These are phyloP conservation scores for Trichoderma polysporum DNA, from an alignment of 2,329 filamentous ascomycete genomes.

Conservation along the genomic window DNA sequence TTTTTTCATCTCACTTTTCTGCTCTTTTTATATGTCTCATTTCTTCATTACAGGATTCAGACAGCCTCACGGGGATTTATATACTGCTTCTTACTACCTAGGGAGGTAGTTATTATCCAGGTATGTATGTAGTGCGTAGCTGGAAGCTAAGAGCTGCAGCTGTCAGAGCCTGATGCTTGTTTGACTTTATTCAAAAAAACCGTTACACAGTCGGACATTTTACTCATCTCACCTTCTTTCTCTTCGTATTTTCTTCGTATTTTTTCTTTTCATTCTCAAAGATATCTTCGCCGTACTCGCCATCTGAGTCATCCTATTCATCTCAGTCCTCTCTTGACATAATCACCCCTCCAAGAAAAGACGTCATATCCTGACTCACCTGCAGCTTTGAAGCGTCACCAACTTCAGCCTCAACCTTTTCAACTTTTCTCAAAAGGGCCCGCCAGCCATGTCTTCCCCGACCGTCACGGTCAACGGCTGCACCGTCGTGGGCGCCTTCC, in stretches of 20 bases:
- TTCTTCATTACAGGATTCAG: no score
- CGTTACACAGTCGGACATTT: no score
- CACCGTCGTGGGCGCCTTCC: slow-evolving; percentile 27
- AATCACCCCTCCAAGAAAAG: no score
- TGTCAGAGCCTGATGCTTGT: no score
- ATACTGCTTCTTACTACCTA: no score
- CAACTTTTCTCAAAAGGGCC: not conserved
- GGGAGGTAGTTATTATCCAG: no score
- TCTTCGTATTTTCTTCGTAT: not conserved
- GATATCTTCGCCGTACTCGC: not conserved
- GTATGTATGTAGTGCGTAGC: no score
- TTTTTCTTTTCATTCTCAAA: not conserved
- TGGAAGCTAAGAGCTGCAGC: no score
- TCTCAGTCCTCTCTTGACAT: not conserved
- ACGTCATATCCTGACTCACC: not conserved
- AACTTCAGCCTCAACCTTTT: not conserved
- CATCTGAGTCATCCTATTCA: no score
- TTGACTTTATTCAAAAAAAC: not conserved
- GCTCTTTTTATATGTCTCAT: not conserved
- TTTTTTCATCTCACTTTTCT: not conserved
- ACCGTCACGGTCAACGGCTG: slow-evolving; percentile 27
- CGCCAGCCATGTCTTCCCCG: not conserved
- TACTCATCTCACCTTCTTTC: not conserved
- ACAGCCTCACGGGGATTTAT: no score
- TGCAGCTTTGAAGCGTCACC: not conserved